Evolutionary conservation across 2,329 filamentous ascomycete species (phyloP).

Genomic region (Cladorrhinum sp.): DNA sequence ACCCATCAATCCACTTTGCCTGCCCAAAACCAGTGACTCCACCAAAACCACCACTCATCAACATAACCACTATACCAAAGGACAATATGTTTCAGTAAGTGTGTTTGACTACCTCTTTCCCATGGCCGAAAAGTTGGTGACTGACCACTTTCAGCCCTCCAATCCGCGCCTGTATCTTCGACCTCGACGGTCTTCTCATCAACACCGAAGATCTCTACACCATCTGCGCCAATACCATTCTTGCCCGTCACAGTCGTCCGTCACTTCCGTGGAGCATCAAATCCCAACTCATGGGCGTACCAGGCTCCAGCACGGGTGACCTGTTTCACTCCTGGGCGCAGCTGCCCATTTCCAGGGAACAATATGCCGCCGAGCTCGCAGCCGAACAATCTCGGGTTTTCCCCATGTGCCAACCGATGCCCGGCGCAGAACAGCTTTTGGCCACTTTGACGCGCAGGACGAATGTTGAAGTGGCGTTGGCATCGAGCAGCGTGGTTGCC

Average conservation of each 20-base stretch:
- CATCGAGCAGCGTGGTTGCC: constrained; percentile 67
- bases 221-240: constrained; percentile 72
- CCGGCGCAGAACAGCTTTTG: constrained; percentile 67
- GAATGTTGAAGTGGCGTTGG: constrained; percentile 73
- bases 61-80: no score
- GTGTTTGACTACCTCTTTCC: no score
- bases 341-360: constrained; percentile 69
- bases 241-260: constrained; percentile 69
- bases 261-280: constrained; percentile 88
- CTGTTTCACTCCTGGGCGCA: constrained; percentile 75
- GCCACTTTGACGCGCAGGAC: constrained; percentile 47
- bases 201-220: constrained; percentile 91
- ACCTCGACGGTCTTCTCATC: constrained; percentile 95
- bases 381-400: constrained; percentile 65
- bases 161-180: constrained; percentile 87
- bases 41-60: no score
- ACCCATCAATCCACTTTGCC: no score
- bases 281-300: constrained; percentile 70
- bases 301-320: constrained; percentile 49
- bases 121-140: no score
- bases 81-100: no score
- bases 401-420: constrained; percentile 66
- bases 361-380: constrained; percentile 50
- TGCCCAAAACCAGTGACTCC: no score
- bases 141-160: no score